Evolutionary conservation across 306 rosid genomes (phyloP).

Genomic region (Fragaria nilgerrensis): DNA sequence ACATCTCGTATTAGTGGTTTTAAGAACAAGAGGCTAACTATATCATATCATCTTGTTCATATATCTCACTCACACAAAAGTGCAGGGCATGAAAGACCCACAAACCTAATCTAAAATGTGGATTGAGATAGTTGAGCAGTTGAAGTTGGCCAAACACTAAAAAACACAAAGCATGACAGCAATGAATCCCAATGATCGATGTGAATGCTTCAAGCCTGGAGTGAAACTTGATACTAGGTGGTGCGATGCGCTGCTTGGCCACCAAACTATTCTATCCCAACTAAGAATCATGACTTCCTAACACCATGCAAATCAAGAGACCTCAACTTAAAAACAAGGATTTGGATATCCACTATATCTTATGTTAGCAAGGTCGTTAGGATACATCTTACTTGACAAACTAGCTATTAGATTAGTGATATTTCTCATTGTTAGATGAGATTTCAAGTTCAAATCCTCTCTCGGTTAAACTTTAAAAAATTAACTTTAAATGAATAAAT

Average conservation of each 20-base stretch:
- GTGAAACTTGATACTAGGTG: background rate
- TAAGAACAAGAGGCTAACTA: constrained; percentile 21
- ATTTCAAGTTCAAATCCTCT: background rate
- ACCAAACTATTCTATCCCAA: constrained; percentile 17
- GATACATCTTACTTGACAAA: background rate
- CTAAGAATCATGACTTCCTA: background rate
- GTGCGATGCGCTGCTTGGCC: constrained; percentile 26
- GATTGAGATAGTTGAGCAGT: constrained; percentile 35
- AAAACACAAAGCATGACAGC: constrained; percentile 3
- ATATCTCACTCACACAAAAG: constrained; percentile 36
- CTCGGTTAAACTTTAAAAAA: no score
- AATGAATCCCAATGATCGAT: background rate
- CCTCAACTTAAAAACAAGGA: background rate
- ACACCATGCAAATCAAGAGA: constrained; percentile 7
- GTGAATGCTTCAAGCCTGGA: background rate
- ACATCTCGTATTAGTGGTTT: constrained; percentile 21
- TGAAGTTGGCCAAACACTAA: constrained; percentile 45
- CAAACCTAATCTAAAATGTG: constrained; percentile 15
- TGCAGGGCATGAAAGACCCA: constrained; percentile 45
- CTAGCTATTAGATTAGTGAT: background rate
- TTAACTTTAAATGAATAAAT: no score
- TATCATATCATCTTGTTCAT: constrained; percentile 33
- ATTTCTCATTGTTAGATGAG: background rate
- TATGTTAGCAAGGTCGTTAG: background rate
- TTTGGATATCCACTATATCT: background rate